Conservation (phyloP, 1,284 basidiomycete species). For the Irpex rosettiformis region DNA sequence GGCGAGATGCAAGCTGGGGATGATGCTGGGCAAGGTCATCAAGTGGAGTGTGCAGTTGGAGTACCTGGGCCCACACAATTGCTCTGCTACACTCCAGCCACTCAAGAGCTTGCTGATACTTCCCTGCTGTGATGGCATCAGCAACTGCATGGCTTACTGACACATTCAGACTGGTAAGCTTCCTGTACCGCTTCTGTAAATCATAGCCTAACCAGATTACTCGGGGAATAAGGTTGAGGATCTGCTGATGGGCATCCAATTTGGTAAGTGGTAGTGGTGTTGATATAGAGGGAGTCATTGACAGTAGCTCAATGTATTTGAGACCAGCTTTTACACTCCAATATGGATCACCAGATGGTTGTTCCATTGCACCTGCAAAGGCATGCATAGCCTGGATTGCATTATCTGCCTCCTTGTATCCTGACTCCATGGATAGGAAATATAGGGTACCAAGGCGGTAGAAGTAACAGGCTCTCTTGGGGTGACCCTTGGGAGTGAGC, state of each 20-base stretch:
- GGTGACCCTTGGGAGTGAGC: too few relatives aligned
- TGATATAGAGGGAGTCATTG: too few relatives aligned
- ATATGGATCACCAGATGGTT: too few relatives aligned
- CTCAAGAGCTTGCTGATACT: neutral
- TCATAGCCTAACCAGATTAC: neutral
- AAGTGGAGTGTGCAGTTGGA: neutral
- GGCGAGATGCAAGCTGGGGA: neutral
- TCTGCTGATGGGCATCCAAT: neutral
- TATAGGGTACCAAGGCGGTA: too few relatives aligned
- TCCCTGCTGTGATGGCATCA: neutral
- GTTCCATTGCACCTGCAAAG: too few relatives aligned
- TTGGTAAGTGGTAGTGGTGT: neutral
- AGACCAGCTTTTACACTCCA: too few relatives aligned
- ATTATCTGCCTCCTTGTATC: too few relatives aligned
- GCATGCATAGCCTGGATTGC: too few relatives aligned
- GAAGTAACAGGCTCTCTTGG: too few relatives aligned
- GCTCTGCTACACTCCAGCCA: neutral
- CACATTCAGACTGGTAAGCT: neutral
- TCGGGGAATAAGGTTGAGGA: neutral
- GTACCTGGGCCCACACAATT: neutral
- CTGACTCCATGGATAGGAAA: too few relatives aligned
- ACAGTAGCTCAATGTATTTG: too few relatives aligned
- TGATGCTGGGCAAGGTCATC: neutral
- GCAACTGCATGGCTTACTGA: neutral
- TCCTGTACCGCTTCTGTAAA: neutral